phyloP scores from a whole-genome alignment of 2,329 filamentous ascomycete genomes.

The Neoarthrinium moseri region DNA sequence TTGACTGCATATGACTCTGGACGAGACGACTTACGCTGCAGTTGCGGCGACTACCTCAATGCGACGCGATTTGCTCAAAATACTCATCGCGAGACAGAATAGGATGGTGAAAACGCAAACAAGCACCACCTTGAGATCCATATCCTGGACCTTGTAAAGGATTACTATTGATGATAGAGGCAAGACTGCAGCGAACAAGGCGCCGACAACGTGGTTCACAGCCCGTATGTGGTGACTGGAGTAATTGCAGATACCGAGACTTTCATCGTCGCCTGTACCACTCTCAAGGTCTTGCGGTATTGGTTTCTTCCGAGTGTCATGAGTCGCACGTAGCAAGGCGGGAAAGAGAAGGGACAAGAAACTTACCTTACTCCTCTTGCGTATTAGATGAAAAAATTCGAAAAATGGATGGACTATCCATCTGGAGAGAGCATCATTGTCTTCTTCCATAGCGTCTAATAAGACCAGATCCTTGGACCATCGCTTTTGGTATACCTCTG shows the following conservation, averaged over 20 bases:
- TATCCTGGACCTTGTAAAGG: conserved; percentile 1
- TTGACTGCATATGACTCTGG: neutral
- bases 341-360: neutral
- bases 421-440: conserved; percentile 3
- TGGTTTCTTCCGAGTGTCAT: neutral
- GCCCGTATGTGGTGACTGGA: neutral
- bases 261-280: neutral
- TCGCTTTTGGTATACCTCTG: neutral
- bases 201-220: conserved; percentile 7
- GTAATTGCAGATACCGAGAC: neutral
- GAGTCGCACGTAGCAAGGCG: too few species aligned
- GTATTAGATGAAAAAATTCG: neutral
- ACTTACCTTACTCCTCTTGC: neutral
- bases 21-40: conserved; percentile 6
- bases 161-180: conserved; percentile 9
- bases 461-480: conserved; percentile 4
- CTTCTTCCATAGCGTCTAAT: conserved; percentile 7
- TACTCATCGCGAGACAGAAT: conserved; percentile 8
- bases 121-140: conserved; percentile 3
- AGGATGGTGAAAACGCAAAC: conserved; percentile 8
- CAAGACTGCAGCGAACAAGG: neutral
- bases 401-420: conserved; percentile 6
- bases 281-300: conserved; percentile 5
- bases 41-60: conserved; percentile 10
- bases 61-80: conserved; percentile 7